Conservation (phyloP, 2,329 filamentous ascomycete genomes). For the Cercospora brassicicola region DNA sequence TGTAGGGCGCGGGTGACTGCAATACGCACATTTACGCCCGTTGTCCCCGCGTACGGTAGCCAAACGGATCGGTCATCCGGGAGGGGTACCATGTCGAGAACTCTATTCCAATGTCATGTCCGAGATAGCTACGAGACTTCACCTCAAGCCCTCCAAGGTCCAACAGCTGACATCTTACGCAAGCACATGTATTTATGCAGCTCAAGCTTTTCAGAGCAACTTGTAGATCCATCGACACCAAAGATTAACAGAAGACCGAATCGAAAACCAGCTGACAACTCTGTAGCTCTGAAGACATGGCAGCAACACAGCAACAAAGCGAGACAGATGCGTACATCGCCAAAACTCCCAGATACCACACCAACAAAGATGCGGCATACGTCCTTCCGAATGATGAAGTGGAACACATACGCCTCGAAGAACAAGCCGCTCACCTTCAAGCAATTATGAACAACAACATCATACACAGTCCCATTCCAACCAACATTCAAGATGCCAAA, state of each 20-base stretch:
- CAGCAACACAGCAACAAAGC: background rate
- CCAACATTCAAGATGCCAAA: background rate
- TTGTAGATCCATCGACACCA: background rate
- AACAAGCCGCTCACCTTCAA: constrained; percentile 23
- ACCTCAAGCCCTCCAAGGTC: background rate
- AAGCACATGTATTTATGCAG: background rate
- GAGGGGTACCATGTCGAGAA: background rate
- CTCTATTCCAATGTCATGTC: constrained; percentile 1
- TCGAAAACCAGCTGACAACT: background rate
- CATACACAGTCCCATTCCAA: constrained; percentile 26
- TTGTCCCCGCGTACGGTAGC: background rate
- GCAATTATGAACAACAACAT: constrained; percentile 28
- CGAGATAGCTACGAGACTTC: background rate
- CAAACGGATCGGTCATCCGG: background rate
- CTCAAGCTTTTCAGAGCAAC: background rate
- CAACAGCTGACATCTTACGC: background rate
- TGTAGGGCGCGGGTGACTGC: background rate
- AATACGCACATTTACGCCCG: background rate
- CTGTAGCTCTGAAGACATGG: background rate
- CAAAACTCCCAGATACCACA: constrained; percentile 15
- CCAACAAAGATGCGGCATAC: constrained; percentile 17
- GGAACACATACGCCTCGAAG: constrained; percentile 28
- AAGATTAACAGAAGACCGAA: background rate
- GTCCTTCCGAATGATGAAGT: constrained; percentile 22
- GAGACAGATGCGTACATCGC: constrained; percentile 6